phyloP scores from a whole-genome alignment of 352 stramenopile species.

The Phytophthora fragariae region DNA sequence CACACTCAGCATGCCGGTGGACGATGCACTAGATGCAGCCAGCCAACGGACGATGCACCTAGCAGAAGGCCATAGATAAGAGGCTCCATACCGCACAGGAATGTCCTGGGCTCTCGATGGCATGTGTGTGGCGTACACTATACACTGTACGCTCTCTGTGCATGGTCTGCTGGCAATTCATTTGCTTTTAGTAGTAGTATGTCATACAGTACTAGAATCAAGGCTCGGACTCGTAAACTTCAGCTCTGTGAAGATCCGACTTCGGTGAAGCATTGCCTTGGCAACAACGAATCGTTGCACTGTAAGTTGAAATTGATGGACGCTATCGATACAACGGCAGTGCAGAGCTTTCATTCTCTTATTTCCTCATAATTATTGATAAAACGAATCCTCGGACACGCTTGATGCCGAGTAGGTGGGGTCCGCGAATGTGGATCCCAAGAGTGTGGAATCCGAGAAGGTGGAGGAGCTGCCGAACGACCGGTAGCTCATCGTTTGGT shows the following conservation, averaged over 20 bases:
- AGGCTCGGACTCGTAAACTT: background rate
- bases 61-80: constrained; percentile 10
- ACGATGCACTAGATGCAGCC: background rate
- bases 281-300: too few species aligned
- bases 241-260: background rate
- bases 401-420: constrained; percentile 10
- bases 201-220: background rate
- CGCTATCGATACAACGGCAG: too few species aligned
- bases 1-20: constrained; percentile 23
- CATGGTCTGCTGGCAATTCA: background rate
- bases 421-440: background rate
- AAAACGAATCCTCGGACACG: constrained; percentile 22
- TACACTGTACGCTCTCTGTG: background rate
- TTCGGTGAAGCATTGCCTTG: too few species aligned
- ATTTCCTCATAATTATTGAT: background rate
- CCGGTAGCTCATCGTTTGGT: constrained; percentile 34
- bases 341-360: background rate
- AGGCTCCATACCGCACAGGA: background rate
- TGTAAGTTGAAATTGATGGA: too few species aligned
- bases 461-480: constrained; percentile 38
- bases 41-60: constrained; percentile 5
- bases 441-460: constrained; percentile 19
- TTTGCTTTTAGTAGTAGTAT: background rate
- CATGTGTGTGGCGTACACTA: background rate
- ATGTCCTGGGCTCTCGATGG: too few species aligned